Evolutionary conservation across 1,139 yeast species (phyloP), one percentile per base, ranked within the genome.

Genomic region (Nadsonia starkeyi-henricii): DNA sequence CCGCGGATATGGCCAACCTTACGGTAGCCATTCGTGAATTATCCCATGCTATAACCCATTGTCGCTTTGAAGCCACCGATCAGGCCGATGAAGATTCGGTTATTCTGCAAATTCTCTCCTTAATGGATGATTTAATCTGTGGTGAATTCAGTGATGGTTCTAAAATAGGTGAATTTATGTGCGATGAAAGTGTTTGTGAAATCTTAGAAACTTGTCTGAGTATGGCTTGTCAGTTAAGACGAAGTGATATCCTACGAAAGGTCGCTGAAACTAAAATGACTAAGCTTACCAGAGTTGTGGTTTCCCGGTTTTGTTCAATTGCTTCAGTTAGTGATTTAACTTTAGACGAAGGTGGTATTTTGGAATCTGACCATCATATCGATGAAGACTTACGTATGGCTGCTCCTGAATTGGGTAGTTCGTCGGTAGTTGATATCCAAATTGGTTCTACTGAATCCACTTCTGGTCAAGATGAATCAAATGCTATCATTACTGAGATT

Each of bases 61-160:
- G 98, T 64, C 77, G 96, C 41, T 93, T 91, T 62, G 97, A 91
- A 67, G 96, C 96, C 1, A 85, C 94, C 0, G 96, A 89, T 61
- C 95, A 88, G 62, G 77, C 82, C 43, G 82, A 89, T 42, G 98
- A 93, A 65, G 98, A 93, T 60, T 85, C 95, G 0, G 93, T 93
- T 3, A 69, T 93, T 48, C 71, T 89, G 48, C 85, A 85, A 59
- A 94, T 93, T 21, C 74, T 93, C 55, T 71, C 83, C 44, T 69
- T 91, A 41, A 71, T 91, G 62, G 93, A 86, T 57, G 68, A 71
- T 42, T 73, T 89, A 33, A 74, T 88, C 30, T 57, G 62, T 44
- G 78, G 91, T n/a, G 73, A 74, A 1, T 70, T 81, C 45, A 33
- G 39, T 15, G 39, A 33, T 33, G 39, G 39, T 33, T 13, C 39